Base-by-base conservation (phyloP, 2,329 filamentous ascomycete species). In the Dendryphion nanum region DNA sequence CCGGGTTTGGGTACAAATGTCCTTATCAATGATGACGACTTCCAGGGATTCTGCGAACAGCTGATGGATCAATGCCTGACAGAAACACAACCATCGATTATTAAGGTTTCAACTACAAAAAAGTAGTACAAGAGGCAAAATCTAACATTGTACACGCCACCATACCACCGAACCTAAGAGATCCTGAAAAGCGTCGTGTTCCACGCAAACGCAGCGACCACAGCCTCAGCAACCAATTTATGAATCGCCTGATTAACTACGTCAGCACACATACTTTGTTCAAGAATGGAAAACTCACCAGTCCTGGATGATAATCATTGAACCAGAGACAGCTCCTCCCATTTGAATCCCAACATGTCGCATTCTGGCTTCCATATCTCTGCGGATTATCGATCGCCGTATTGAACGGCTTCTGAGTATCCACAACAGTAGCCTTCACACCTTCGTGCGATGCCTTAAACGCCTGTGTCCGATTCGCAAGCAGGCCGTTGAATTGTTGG, bases 271-370 rank as follows among this genome's bases (percentile, higher is more conserved):
- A 17, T 7, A n/a, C n/a, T n/a, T n/a, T n/a, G n/a, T n/a, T n/a
- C n/a, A 4, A 7, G 14, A 35, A 13, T 18, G 4, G 7, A 23
- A 17, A 18, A 39, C 37, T 34, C 17, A 43, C 42, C 21, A 37
- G 30, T 4, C 40, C 45, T 18, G 51, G 44, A 39, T 53, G 47
- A 31, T 52, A 51, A 26, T 49, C 35, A 35, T 73, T 68, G 38
- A 64, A 70, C 71, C 72, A 74, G 21, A 75, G 37, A 40, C 72
- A 75, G 8, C 62, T 70, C 12, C 53, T 59, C 4, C 72, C 72
- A 30, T 75, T 57, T 0, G 38, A 48, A 24, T 71, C 68, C 18
- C 53, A 67, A 50, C 72, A 75, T 1, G 58, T 66, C 2, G 69
- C 67, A 30, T 75, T 59, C 1, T 64, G 66, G 0, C 69, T 55